These are phyloP conservation scores for Diaporthe ampelina DNA, from an alignment of 2,329 filamentous ascomycete genomes.

Conservation along the genomic window DNA sequence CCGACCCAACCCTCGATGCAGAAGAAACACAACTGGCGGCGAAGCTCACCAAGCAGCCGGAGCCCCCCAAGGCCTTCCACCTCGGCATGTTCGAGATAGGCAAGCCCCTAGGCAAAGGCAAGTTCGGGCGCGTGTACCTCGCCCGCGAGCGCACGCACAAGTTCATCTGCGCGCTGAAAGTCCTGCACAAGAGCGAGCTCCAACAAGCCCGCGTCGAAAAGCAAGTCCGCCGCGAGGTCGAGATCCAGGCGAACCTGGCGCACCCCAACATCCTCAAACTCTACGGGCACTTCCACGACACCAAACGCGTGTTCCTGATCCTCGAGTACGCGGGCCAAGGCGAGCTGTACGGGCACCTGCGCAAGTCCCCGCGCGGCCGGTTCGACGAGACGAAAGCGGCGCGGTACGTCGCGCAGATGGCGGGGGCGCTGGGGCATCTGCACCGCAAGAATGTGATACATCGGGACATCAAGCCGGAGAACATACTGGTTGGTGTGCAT, in stretches of 20 bases:
- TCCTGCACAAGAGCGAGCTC: constrained; percentile 79
- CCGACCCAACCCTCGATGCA: accelerated
- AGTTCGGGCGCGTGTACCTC: constrained; percentile 80
- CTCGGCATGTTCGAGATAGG: constrained; percentile 83
- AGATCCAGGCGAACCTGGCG: constrained; percentile 79
- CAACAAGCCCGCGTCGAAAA: constrained; percentile 77
- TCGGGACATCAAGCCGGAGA: constrained; percentile 51
- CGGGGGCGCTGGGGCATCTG: constrained; percentile 52
- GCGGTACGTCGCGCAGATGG: constrained; percentile 81
- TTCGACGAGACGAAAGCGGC: constrained; percentile 80
- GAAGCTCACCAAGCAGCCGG: not conserved
- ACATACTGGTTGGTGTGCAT: constrained; percentile 50
- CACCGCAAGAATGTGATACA: constrained; percentile 52
- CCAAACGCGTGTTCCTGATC: constrained; percentile 79
- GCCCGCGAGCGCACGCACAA: constrained; percentile 75
- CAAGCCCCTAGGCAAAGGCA: constrained; percentile 79
- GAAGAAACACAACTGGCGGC: not conserved
- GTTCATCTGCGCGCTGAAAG: constrained; percentile 80
- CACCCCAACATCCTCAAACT: constrained; percentile 75
- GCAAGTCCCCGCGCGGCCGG: constrained; percentile 60
- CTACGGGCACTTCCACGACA: constrained; percentile 80
- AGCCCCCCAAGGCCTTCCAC: constrained; percentile 37
- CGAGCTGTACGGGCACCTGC: constrained; percentile 79
- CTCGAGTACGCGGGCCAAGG: constrained; percentile 76
- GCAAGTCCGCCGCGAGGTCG: constrained; percentile 79